phyloP scores from a whole-genome alignment of 441 rosid genomes.

The Populus hybrid region DNA sequence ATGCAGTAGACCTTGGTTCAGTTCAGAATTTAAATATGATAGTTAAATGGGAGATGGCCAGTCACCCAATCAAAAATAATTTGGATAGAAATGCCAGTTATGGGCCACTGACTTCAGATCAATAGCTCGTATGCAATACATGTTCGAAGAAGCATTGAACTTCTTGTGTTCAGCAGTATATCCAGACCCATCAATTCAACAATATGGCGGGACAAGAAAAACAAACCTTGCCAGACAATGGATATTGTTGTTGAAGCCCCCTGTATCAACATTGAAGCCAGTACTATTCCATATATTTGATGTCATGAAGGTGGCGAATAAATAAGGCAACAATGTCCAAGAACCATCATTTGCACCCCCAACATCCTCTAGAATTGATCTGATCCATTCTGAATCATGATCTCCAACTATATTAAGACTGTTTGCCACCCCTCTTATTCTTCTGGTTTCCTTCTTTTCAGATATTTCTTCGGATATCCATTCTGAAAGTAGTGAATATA shows the following conservation, averaged over 20 bases:
- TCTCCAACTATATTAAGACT: too few relatives aligned
- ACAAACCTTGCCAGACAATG: slow-evolving; percentile 96
- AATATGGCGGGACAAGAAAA: background rate
- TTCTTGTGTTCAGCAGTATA: background rate
- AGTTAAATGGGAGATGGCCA: background rate
- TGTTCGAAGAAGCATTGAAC: background rate
- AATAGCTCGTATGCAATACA: background rate
- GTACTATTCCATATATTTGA: slow-evolving; percentile 86
- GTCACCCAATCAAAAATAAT: background rate
- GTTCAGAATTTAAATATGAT: too few relatives aligned
- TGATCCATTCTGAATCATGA: slow-evolving; percentile 93
- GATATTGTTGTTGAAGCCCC: slow-evolving; percentile 95
- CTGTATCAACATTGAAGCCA: slow-evolving; percentile 91
- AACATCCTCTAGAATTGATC: slow-evolving; percentile 85
- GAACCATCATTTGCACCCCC: slow-evolving; percentile 95
- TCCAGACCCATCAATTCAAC: background rate
- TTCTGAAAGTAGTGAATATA: slow-evolving; percentile 77
- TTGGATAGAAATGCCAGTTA: background rate
- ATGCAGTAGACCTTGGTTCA: too few relatives aligned
- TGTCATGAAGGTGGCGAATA: slow-evolving; percentile 88
- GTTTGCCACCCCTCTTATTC: too few relatives aligned
- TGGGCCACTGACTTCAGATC: too few relatives aligned
- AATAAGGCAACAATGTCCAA: slow-evolving; percentile 92
- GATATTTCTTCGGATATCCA: too few relatives aligned
- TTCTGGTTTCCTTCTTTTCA: slow-evolving; percentile 79